phyloP scores from a whole-genome alignment of 1,139 yeast genomes.

The Blastobotrys persicus region DNA sequence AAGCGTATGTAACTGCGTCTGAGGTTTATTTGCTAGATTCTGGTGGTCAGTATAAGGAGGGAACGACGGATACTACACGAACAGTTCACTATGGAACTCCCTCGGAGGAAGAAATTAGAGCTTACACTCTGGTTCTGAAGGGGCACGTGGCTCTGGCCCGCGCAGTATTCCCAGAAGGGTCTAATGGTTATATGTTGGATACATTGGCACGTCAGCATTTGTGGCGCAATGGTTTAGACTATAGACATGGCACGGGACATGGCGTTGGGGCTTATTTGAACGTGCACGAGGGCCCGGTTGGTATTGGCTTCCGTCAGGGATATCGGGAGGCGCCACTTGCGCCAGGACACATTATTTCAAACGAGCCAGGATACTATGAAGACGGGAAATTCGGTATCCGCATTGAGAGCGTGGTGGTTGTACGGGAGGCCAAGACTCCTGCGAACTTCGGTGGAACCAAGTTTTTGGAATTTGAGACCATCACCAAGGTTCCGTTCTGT shows the following conservation, averaged over 20 bases:
- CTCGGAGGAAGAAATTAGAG: constrained; percentile 58
- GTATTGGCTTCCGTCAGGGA: constrained; percentile 67
- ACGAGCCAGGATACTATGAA: constrained; percentile 95
- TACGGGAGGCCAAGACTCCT: constrained; percentile 48
- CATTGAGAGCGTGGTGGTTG: constrained; percentile 76
- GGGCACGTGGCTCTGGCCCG: constrained; percentile 83
- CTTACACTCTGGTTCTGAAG: constrained; percentile 87
- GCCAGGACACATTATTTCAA: constrained; percentile 78
- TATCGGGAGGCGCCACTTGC: constrained; percentile 43
- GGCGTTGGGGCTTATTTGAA: constrained; percentile 93
- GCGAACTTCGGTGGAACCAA: constrained; percentile 49
- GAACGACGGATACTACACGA: constrained; percentile 95
- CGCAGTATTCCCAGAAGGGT: constrained; percentile 80
- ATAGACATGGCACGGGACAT: constrained; percentile 96
- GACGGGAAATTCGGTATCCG: constrained; percentile 93
- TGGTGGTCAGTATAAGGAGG: constrained; percentile 91
- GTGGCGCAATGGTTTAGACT: constrained; percentile 87
- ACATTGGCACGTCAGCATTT: constrained; percentile 83
- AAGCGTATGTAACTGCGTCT: constrained; percentile 67
- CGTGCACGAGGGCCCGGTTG: constrained; percentile 96
- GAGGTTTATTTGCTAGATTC: constrained; percentile 86
- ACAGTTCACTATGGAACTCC: constrained; percentile 82
- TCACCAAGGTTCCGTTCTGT: constrained; percentile 87
- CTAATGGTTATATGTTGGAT: constrained; percentile 82
- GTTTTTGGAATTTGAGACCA: constrained; percentile 76